Evolutionary conservation across 2,329 filamentous ascomycete species (phyloP), one percentile per base, ranked within the genome.

Genomic region (Magnaporthiopsis rhizophila): DNA sequence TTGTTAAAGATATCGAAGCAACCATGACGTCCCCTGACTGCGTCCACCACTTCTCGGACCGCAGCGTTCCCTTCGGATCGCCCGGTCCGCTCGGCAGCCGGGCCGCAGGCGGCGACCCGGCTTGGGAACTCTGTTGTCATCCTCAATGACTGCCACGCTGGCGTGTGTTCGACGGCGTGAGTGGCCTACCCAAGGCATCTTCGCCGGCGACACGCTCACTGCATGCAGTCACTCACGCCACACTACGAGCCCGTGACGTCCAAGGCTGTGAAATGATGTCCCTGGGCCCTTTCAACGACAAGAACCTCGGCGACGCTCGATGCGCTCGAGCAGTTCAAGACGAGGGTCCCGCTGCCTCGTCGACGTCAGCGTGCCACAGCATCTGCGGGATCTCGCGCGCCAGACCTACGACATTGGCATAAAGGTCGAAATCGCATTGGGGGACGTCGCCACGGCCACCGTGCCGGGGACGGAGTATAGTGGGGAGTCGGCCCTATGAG

Each of bases 191-290:
- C 15, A 28, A 3, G 30, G 2, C 12, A 28, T 59, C 15, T 59
- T 34, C 8, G 32, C 30, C 21, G 11, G 32, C 24, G 21, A 28
- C 11, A 59, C 58, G 3, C 26, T 59, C 4, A 59, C 32, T 8
- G 11, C 32, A 11, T 34, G 32, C 30, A 30, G 30, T 30, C 30
- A 7, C 30, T 30, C 2, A 30, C 30, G 6, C 30, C 30, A 11
- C 8, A 11, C 8, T 34, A 12, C 8, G 11, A 75, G 82, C 84
- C 26, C 77, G 85, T n/a, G 86, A 88, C 69, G 84, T 89, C 26
- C 86, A 88, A 71, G 79, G 74, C 0, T 75, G 84, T 28, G 86
- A 88, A 68, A 87, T 88, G 84, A 76, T 75, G 3, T 85, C 85
- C 0, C 73, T 88, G 0, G 86, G 86, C 0, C 86, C 86, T 0